A percentile compares a stretch with the other conserved stretches of the same genome.
These are phyloP conservation scores for Aspergillus pseudoglaucus DNA, from an alignment of 2,329 filamentous ascomycete genomes.

Conservation along the genomic window DNA sequence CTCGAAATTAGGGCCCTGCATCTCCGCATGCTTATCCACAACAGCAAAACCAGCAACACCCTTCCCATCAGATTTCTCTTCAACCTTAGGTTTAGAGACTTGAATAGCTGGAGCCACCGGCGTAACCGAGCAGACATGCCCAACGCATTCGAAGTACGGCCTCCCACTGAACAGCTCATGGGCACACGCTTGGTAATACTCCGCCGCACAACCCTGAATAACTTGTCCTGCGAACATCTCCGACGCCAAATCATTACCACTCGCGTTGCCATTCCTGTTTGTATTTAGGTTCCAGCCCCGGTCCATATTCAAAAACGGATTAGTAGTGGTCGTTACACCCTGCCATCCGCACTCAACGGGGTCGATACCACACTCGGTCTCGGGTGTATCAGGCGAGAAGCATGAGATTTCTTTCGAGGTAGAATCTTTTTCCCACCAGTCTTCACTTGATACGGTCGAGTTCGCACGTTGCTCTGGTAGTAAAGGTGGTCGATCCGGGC, in stretches of 20 bases:
- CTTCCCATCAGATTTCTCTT: background rate
- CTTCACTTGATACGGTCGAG: slow-evolving; percentile 12
- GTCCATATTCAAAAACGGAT: slow-evolving; percentile 12
- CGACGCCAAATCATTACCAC: slow-evolving; percentile 5
- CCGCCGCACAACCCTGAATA: slow-evolving; percentile 31
- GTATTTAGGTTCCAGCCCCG: background rate
- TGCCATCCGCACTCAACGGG: slow-evolving; percentile 15
- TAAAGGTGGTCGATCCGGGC: slow-evolving; percentile 18
- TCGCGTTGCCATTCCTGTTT: background rate
- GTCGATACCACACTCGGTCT: slow-evolving; percentile 11
- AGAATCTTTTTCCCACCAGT: slow-evolving; percentile 23
- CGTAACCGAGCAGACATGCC: slow-evolving; percentile 37
- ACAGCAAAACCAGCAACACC: slow-evolving; percentile 13
- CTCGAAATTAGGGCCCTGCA: background rate
- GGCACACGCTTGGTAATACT: slow-evolving; percentile 41
- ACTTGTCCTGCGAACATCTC: slow-evolving; percentile 19
- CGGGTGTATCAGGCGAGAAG: slow-evolving; percentile 26
- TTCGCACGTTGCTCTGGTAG: slow-evolving; percentile 12
- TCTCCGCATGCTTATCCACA: slow-evolving; percentile 9
- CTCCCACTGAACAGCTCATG: slow-evolving; percentile 37
- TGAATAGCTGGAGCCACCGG: slow-evolving; percentile 9
- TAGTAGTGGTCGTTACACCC: slow-evolving; percentile 4
- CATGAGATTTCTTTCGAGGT: slow-evolving; percentile 15
- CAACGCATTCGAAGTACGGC: slow-evolving; percentile 39
- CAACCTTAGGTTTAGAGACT: too few species aligned